Base-by-base conservation (phyloP, 352 stramenopile genomes). In the Phytophthora citrophthora region DNA sequence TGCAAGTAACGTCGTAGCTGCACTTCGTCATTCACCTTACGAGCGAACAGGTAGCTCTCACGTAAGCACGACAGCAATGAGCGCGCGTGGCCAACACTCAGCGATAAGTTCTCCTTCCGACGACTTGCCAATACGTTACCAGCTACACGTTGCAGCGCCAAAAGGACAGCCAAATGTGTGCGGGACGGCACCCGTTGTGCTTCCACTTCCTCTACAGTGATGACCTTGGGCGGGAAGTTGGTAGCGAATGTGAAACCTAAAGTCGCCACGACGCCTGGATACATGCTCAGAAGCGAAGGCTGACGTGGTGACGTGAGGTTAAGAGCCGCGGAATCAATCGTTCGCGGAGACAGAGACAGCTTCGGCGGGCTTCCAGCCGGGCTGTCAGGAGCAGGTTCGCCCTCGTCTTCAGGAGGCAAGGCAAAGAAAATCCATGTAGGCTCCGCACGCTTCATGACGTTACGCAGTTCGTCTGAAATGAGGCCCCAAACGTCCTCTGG, bases 381-480 rank as follows among this genome's bases (percentile, higher is more conserved):
- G 18, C 12, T 12, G 16, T 63, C 61, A 24, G 41, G 43, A 38
- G 58, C 34, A 4, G 16, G 8, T 18, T 47, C 50, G 32, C 2
- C 39, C 5, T 64, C 47, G 5, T 59, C 45, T 50, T 62, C 43
- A 29, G 41, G 53, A 13, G 68, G 57, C 41, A 76, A 47, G 0
- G 66, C 68, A 48, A 86, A 88, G 55, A 90, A 87, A 27, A 90
- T 77, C 83, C 82, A 94, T 39, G 86, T 91, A 1, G 86, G 86
- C 60, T 91, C 81, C 6, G 80, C 81, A 3, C 82, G 82, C 29
- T 78, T 76, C 74, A 94, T 85, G 24, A 93, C 80, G 0, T 85
- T 87, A 13, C 86, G 80, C n/a, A 95, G 55, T 54, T 95, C 86
- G 54, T 95, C 86, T 0, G 81, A 64, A 39, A 95, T 93, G 23